Base-by-base conservation (phyloP, 1,284 basidiomycete genomes). In the Boletus semigastroideus region DNA sequence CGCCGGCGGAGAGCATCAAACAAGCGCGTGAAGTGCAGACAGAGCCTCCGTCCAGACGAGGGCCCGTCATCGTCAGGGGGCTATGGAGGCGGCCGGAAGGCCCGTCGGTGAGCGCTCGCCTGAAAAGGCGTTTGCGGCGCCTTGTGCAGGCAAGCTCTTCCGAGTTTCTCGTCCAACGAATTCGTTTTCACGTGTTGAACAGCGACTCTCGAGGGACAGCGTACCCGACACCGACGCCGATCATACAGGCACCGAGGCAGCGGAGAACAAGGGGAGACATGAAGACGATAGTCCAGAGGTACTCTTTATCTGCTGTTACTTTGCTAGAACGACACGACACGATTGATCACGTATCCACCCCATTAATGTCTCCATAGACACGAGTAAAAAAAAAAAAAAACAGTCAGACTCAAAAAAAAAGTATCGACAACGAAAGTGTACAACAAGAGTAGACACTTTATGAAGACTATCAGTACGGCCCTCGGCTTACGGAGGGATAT, bases 241-340 rank as follows among this genome's bases (percentile, higher is more conserved):
- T 25, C 42, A 27, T n/a, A 27, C 41, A n/a, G 31, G 17, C 17
- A 33, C 50, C 10, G 20, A 28, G 3, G 46, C 27, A 33, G 47
- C 7, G 4, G 38, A 36, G 17, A 34, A 36, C 5, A 54, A 49
- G 13, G 44, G 49, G 14, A 42, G 41, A 25, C 45, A 57, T 27
- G 39, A 37, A 28, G 60, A 65, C 12, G 58, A 66, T 11, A 48
- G 39, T 12, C 54, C 54, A 3, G 65, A 67, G 20, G 46, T 62
- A 1, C 47, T 64, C 36, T 57, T 64, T 46, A 42, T 67, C 20
- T 64, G 65, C 11, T 67, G 65, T 44, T 67, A 67, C 49, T 62
- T 66, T 16, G 50, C 57, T 40, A 57, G 65, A 56, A 55, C 55
- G 22, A 58, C 31, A 30, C 55, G 51, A 38, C 52, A 31, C 42